Conservation (phyloP, 306 rosid species). For the Quercus glauca region DNA sequence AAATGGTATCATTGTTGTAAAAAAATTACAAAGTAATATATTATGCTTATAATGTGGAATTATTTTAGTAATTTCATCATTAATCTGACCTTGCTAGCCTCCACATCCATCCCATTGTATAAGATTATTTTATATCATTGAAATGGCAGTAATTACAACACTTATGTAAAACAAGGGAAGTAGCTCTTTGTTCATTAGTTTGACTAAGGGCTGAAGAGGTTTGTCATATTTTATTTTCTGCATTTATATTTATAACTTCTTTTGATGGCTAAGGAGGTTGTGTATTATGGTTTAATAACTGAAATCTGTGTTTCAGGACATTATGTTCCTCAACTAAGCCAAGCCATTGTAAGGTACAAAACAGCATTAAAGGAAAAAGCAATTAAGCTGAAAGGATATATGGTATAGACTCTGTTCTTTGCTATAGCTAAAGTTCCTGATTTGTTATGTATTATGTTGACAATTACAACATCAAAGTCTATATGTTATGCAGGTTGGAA, state of each 20-base stretch:
- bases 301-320: slow-evolving; percentile 60
- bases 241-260: neutral
- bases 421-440: neutral
- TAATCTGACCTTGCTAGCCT: neutral
- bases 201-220: neutral
- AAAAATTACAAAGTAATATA: neutral
- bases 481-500: slow-evolving; percentile 73
- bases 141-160: too few relatives aligned
- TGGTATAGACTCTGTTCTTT: slow-evolving; percentile 45
- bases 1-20: too few relatives aligned
- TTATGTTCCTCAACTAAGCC: slow-evolving; percentile 95
- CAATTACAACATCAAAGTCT: slow-evolving; percentile 1
- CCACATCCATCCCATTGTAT: neutral
- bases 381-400: slow-evolving; percentile 79
- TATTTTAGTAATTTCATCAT: neutral
- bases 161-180: neutral
- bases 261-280: neutral
- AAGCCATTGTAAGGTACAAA: slow-evolving; percentile 69
- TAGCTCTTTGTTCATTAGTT: neutral
- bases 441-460: neutral
- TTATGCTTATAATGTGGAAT: neutral
- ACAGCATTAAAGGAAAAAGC: slow-evolving; percentile 28
- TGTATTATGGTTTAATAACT: slow-evolving; percentile 6
- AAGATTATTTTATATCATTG: too few relatives aligned
- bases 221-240: neutral